A percentile compares a stretch with the other conserved stretches of the same genome.
Evolutionary conservation across 768 basidiomycete genomes (phyloP).

Genomic region (Boletus coccyginus): DNA sequence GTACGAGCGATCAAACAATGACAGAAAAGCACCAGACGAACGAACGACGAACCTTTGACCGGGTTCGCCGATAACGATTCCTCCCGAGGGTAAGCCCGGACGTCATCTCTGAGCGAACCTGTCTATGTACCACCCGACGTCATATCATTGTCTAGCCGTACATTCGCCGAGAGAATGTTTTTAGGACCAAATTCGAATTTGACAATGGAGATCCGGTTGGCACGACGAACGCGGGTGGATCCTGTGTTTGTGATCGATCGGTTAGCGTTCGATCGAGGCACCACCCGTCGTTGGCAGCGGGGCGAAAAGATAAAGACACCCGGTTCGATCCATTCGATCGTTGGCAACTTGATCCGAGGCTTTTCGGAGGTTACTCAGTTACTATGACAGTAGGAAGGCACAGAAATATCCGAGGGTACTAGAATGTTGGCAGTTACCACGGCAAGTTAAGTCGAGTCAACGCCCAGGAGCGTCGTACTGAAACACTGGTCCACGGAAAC

Average conservation of each 20-base stretch:
- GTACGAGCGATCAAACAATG: neutral
- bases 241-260: neutral
- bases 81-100: conserved; percentile 6
- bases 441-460: too few relatives aligned
- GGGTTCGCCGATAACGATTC: conserved; percentile 4
- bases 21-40: neutral
- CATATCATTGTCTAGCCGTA: neutral
- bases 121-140: neutral
- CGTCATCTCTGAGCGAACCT: neutral
- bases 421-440: neutral
- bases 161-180: conserved; percentile 10
- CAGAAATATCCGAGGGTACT: neutral
- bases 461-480: too few relatives aligned
- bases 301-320: neutral
- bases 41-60: conserved; percentile 1
- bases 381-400: neutral
- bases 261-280: neutral
- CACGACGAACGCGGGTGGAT: neutral
- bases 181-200: conserved; percentile 5
- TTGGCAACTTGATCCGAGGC: neutral
- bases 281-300: neutral
- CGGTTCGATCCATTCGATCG: neutral
- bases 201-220: neutral
- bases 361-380: neutral
- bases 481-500: too few relatives aligned